These are phyloP conservation scores for Cryptomeria japonica DNA, from an alignment of 75 land plant species.

Conservation along the genomic window DNA sequence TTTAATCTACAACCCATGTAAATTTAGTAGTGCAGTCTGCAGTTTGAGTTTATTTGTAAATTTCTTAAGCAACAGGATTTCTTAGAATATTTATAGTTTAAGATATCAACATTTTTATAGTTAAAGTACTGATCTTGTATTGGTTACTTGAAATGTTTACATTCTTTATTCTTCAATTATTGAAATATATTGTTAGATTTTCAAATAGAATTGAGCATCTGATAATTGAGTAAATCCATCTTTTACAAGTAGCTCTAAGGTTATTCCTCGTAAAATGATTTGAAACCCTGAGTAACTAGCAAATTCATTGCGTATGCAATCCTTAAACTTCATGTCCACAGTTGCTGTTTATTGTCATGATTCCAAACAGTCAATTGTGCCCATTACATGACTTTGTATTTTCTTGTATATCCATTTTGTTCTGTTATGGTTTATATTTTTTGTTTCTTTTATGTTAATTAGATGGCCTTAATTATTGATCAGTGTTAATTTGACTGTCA, in stretches of 20 bases:
- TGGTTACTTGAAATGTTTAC: background rate
- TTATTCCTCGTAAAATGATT: background rate
- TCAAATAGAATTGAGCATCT: background rate
- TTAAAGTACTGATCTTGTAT: background rate
- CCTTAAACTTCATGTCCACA: background rate
- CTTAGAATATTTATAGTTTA: background rate
- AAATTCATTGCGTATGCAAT: background rate
- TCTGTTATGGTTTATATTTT: background rate
- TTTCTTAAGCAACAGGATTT: background rate
- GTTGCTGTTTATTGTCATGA: background rate
- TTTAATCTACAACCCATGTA: background rate
- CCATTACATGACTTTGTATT: background rate
- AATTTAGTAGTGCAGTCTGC: background rate
- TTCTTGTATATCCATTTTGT: background rate
- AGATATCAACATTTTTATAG: background rate
- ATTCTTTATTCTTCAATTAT: background rate
- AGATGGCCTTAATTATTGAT: background rate
- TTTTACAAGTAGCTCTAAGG: background rate
- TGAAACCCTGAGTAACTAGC: background rate
- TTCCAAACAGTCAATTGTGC: background rate
- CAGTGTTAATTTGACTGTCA: background rate
- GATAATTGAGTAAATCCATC: background rate
- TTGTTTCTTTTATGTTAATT: background rate
- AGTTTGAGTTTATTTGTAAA: background rate
- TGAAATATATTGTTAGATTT: background rate